Conservation (phyloP, 768 basidiomycete species). For the Lenzites betulinus region DNA sequence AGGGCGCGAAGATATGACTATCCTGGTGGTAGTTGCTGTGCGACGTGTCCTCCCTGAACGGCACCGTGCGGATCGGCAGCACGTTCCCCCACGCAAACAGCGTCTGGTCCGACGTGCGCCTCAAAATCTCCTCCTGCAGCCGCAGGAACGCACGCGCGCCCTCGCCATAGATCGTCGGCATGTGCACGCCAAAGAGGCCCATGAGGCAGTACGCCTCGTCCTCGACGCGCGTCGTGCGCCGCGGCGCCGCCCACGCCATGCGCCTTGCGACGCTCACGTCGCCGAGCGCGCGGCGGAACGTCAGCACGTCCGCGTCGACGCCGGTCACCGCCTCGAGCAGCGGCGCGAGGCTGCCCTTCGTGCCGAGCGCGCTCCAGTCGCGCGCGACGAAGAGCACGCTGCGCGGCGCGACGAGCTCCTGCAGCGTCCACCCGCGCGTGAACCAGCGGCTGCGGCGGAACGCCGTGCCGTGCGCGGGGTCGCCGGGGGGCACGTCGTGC, state of each 20-base stretch:
- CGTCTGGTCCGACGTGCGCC: conserved; percentile 17
- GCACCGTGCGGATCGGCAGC: conserved; percentile 1
- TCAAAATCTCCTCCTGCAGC: conserved; percentile 20
- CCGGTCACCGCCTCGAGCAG: conserved; percentile 15
- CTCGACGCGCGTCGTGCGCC: conserved; percentile 15
- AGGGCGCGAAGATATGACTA: conserved; percentile 17
- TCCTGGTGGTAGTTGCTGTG: conserved; percentile 13
- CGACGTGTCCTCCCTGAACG: conserved; percentile 10
- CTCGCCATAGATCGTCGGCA: conserved; percentile 19
- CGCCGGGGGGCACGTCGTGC: background rate
- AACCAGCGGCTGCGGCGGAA: conserved; percentile 13
- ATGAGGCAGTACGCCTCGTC: conserved; percentile 21
- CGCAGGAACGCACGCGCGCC: conserved; percentile 13
- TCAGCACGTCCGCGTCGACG: conserved; percentile 16
- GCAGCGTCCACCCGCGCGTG: conserved; percentile 18
- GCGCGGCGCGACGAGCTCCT: conserved; percentile 18
- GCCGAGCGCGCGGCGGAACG: conserved; percentile 11
- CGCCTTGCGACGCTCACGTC: conserved; percentile 20
- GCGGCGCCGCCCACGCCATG: conserved; percentile 20
- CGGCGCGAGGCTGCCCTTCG: conserved; percentile 11
- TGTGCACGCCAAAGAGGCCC: conserved; percentile 19
- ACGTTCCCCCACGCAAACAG: conserved; percentile 18
- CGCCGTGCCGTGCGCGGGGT: background rate
- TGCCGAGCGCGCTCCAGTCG: conserved; percentile 14
- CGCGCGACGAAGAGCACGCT: conserved; percentile 11